phyloP scores from a whole-genome alignment of 2,329 filamentous ascomycete genomes.

The Botrytis galanthina region DNA sequence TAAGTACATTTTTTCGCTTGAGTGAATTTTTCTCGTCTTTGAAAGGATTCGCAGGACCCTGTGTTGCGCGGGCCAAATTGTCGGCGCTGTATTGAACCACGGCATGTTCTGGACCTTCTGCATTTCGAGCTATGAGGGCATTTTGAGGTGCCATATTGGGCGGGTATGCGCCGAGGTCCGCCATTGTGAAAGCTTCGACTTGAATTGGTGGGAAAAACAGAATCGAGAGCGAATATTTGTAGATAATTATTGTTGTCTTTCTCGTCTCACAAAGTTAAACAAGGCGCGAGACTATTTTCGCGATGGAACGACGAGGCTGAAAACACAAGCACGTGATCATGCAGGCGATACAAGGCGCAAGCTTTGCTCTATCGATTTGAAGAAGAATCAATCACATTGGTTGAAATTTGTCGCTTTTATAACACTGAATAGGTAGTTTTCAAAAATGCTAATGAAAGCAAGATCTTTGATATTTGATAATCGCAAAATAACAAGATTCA shows the following conservation, averaged over 20 bases:
- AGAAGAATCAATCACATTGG: not conserved
- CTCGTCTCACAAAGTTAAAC: slow-evolving; percentile 8
- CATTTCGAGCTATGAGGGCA: slow-evolving; percentile 58
- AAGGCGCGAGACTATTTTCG: slow-evolving; percentile 13
- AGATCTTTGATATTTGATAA: not conserved
- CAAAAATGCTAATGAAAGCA: not conserved
- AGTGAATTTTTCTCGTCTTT: slow-evolving; percentile 57
- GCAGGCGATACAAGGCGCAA: not conserved
- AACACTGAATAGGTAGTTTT: not conserved
- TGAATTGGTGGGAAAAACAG: not conserved
- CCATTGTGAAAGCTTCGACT: slow-evolving; percentile 45
- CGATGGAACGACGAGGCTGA: slow-evolving; percentile 6
- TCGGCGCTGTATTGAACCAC: slow-evolving; percentile 68
- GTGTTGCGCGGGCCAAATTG: slow-evolving; percentile 62
- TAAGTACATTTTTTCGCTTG: slow-evolving; percentile 80
- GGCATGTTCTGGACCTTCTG: slow-evolving; percentile 56
- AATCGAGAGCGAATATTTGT: not conserved
- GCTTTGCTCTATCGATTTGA: not conserved
- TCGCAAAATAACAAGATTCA: slow-evolving; percentile 10
- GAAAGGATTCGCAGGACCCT: slow-evolving; percentile 75
- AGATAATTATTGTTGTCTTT: not conserved
- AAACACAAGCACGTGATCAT: not conserved
- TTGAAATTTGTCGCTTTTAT: not conserved
- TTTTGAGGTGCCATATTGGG: slow-evolving; percentile 65
- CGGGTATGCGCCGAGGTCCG: slow-evolving; percentile 61